Evolutionary conservation across 2,329 filamentous ascomycete genomes (phyloP).

Genomic region (Beauveria brongniartii): DNA sequence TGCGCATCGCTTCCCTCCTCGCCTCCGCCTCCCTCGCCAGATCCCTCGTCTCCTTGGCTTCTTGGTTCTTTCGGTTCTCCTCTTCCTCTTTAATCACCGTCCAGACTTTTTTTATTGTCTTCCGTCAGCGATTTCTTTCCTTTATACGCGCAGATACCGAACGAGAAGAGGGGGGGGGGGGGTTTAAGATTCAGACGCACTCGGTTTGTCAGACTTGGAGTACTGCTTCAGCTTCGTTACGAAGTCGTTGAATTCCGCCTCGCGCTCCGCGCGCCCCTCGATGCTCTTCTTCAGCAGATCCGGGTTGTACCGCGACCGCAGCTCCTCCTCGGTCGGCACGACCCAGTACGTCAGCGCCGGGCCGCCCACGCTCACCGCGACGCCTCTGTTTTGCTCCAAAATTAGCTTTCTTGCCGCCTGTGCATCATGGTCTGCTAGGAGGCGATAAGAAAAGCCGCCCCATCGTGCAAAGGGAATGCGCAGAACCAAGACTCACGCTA

Average conservation of each 20-base stretch:
- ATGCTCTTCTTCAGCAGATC: constrained; percentile 84
- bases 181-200: constrained; percentile 42
- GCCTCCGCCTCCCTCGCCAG: constrained; percentile 34
- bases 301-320: constrained; percentile 87
- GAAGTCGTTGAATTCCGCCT: constrained; percentile 86
- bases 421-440: no score
- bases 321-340: constrained; percentile 80
- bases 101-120: constrained; percentile 33
- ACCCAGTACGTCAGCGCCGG: constrained; percentile 76
- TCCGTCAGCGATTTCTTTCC: no score
- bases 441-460: no score
- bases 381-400: constrained; percentile 47
- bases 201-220: constrained; percentile 84
- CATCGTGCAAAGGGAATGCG: no score
- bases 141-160: no score
- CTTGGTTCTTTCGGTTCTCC: constrained; percentile 30
- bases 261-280: constrained; percentile 65
- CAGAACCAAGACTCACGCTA: constrained; percentile 45
- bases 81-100: constrained; percentile 42
- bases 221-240: constrained; percentile 77
- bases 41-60: constrained; percentile 27
- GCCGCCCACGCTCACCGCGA: constrained; percentile 67
- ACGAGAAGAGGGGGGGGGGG: background rate
- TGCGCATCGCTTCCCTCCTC: constrained; percentile 41
- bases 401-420: constrained; percentile 11